Evolutionary conservation across 2,329 filamentous ascomycete genomes (phyloP).

Genomic region (Trichoderma lentiforme): DNA sequence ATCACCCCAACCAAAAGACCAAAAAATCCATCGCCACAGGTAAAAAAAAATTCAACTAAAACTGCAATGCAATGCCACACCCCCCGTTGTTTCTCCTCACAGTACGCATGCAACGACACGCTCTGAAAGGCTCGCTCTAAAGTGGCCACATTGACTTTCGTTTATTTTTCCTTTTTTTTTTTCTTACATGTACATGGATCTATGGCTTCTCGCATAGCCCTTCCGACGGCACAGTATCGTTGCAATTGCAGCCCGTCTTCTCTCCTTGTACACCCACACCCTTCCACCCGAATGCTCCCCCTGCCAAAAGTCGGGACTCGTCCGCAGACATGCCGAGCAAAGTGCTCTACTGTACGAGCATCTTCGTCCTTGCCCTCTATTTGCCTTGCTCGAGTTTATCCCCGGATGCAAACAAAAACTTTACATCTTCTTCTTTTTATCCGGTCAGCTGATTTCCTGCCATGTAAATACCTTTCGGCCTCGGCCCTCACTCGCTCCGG

Average conservation of each 20-base stretch:
- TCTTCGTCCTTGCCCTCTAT: background rate
- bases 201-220: background rate
- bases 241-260: background rate
- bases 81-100: background rate
- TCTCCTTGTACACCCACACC: background rate
- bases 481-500: background rate
- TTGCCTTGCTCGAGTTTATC: background rate
- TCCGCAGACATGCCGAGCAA: background rate
- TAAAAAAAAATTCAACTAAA: background rate
- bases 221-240: background rate
- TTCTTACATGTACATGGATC: background rate
- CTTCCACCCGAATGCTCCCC: background rate
- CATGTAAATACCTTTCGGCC: background rate
- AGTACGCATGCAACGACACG: background rate
- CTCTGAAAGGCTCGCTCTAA: background rate
- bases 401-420: background rate
- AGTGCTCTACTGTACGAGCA: background rate
- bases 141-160: background rate
- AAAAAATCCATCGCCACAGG: background rate
- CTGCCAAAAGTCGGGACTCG: background rate
- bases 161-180: background rate
- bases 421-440: background rate
- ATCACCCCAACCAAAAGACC: background rate
- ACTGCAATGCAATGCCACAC: background rate
- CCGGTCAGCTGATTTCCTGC: background rate